Percentiles rank a stretch among this genome's conserved stretches.
Conservation (phyloP, 805 yeast genomes). For the Wickerhamiella alocasiicola region DNA sequence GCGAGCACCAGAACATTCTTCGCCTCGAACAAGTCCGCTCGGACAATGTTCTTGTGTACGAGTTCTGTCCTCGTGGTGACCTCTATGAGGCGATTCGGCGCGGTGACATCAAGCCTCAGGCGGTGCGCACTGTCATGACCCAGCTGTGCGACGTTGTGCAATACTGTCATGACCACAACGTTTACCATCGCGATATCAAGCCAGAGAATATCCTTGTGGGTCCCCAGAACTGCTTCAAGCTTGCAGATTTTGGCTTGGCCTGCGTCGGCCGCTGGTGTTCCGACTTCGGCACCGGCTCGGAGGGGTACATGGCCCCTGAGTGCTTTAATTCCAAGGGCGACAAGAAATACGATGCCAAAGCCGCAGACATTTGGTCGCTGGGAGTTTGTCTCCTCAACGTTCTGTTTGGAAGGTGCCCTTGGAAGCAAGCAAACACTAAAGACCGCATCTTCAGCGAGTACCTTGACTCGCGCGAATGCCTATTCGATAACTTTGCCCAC, state of each 20-base stretch:
- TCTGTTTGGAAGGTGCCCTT: constrained; percentile 83
- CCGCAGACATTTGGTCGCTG: constrained; percentile 80
- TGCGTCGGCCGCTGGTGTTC: constrained; percentile 45
- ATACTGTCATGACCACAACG: constrained; percentile 69
- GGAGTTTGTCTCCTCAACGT: constrained; percentile 74
- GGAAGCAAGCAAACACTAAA: constrained; percentile 62
- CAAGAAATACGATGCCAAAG: constrained; percentile 54
- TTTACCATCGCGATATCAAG: constrained; percentile 88
- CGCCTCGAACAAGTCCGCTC: constrained; percentile 63
- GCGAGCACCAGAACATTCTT: constrained; percentile 65
- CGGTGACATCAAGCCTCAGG: constrained; percentile 49
- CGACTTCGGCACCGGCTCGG: constrained; percentile 80
- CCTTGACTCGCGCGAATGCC: constrained; percentile 74
- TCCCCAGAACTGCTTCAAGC: constrained; percentile 37
- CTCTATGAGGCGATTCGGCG: constrained; percentile 57
- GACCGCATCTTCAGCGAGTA: constrained; percentile 78
- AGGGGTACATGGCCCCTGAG: constrained; percentile 93
- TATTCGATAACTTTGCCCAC: constrained; percentile 82
- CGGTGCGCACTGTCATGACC: constrained; percentile 46
- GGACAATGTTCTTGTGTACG: constrained; percentile 65
- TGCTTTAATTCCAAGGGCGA: constrained; percentile 46
- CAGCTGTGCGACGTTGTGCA: constrained; percentile 76
- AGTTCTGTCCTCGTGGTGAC: constrained; percentile 76
- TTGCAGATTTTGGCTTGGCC: constrained; percentile 88
- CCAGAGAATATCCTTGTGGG: constrained; percentile 83